These are phyloP conservation scores for Ogataea hybrid DNA, from an alignment of 1,139 yeast genomes.

Conservation along the genomic window DNA sequence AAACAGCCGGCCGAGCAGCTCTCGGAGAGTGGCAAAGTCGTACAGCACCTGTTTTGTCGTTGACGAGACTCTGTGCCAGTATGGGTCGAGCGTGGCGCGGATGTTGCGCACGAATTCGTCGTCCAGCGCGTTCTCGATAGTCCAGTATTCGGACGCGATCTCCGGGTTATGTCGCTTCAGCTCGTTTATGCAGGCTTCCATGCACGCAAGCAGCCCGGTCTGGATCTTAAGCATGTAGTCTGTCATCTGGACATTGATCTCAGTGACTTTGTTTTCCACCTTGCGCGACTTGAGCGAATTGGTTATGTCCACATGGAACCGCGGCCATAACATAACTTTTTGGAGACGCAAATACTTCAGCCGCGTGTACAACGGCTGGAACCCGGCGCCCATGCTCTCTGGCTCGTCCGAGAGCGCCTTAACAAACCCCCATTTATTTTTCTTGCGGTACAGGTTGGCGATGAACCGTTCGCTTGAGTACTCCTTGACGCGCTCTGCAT, in stretches of 20 bases:
- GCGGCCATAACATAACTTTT: slow-evolving; percentile 81
- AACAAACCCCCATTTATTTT: slow-evolving; percentile 83
- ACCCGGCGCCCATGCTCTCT: slow-evolving; percentile 67
- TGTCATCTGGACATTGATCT: slow-evolving; percentile 70
- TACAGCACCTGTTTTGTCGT: slow-evolving; percentile 75
- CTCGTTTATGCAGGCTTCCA: slow-evolving; percentile 78
- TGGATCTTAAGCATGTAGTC: slow-evolving; percentile 80
- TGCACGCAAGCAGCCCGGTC: slow-evolving; percentile 71
- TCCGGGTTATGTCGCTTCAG: slow-evolving; percentile 70
- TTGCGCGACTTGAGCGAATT: slow-evolving; percentile 50
- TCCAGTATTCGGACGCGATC: slow-evolving; percentile 75
- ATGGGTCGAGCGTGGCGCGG: slow-evolving; percentile 64
- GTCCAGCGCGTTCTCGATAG: slow-evolving; percentile 70
- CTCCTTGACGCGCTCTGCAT: slow-evolving; percentile 73
- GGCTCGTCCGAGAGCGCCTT: slow-evolving; percentile 90
- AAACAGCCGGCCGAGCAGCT: slow-evolving; percentile 54
- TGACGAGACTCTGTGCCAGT: slow-evolving; percentile 83
- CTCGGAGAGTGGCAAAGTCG: slow-evolving; percentile 66
- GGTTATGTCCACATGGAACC: slow-evolving; percentile 85
- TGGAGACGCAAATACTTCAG: slow-evolving; percentile 62
- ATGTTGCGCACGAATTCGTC: slow-evolving; percentile 61
- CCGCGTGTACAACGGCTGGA: slow-evolving; percentile 71
- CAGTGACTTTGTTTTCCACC: slow-evolving; percentile 54
- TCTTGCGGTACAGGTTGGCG: slow-evolving; percentile 65
- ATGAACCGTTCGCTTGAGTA: slow-evolving; percentile 84